Percentiles rank a stretch among this genome's conserved stretches.
phyloP scores from a whole-genome alignment of 257 asterid species.

The Rubia yunnanensis region DNA sequence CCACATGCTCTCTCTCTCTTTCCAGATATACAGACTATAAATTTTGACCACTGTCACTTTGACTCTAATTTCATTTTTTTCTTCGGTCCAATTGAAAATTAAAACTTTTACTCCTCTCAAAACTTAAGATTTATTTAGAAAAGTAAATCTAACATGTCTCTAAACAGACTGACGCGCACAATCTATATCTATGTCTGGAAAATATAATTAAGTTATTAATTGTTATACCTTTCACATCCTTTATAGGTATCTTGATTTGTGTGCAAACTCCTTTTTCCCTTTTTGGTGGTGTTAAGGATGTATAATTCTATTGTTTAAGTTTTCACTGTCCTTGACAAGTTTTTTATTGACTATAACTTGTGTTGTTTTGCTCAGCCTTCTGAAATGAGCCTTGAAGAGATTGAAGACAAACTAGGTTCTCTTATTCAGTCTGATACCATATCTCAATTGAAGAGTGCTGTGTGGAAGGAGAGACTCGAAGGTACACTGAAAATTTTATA shows the following conservation, averaged over 20 bases:
- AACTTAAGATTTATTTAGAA: not conserved
- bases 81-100: too few species aligned
- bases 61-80: too few species aligned
- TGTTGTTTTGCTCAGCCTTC: conserved; percentile 51
- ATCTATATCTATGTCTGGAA: not conserved
- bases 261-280: not conserved
- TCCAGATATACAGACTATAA: too few species aligned
- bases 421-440: conserved; percentile 76
- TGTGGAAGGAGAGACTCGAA: conserved; percentile 99
- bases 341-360: conserved; percentile 8
- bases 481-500: conserved; percentile 27
- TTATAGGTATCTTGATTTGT: not conserved
- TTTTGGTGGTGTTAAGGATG: conserved; percentile 10
- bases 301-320: conserved; percentile 1
- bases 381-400: conserved; percentile 96
- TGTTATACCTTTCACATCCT: not conserved
- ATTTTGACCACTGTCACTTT: too few species aligned
- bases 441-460: conserved; percentile 75
- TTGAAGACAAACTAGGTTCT: conserved; percentile 83
- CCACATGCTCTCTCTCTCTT: too few species aligned
- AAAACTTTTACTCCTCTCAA: too few species aligned
- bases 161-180: not conserved
- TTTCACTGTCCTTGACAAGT: not conserved
- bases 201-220: too few species aligned
- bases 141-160: not conserved